Conservation (phyloP, 1,139 yeast species). For the Arxiozyma telluris region DNA sequence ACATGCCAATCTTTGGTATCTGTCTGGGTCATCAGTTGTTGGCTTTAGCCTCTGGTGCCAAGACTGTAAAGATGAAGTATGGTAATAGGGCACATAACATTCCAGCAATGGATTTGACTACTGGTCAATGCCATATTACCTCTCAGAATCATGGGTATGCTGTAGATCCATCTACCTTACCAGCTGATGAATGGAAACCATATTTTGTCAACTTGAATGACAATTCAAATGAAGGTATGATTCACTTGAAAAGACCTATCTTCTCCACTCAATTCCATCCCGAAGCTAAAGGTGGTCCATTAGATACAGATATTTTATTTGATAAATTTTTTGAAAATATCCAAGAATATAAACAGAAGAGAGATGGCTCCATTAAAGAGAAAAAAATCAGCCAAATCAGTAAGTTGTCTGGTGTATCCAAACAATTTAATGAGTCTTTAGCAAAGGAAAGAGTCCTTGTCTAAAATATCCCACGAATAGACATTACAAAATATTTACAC, state of each 20-base stretch:
- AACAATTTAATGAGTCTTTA: slow-evolving; percentile 59
- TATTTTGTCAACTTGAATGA: slow-evolving; percentile 90
- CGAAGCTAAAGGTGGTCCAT: slow-evolving; percentile 98
- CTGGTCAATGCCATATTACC: slow-evolving; percentile 93
- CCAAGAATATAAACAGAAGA: slow-evolving; percentile 38
- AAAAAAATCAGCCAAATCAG: not conserved
- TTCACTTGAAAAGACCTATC: slow-evolving; percentile 73
- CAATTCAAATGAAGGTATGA: slow-evolving; percentile 95
- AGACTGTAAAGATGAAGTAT: slow-evolving; percentile 83
- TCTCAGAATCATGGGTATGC: slow-evolving; percentile 99
- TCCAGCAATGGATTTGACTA: slow-evolving; percentile 81
- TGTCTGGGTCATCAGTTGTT: slow-evolving; percentile 95
- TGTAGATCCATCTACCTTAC: slow-evolving; percentile 73
- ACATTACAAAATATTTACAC: too few relatives aligned
- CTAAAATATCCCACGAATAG: not conserved
- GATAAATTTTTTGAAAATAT: slow-evolving; percentile 80
- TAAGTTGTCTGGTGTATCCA: slow-evolving; percentile 30
- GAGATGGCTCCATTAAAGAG: not conserved
- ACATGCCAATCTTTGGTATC: slow-evolving; percentile 91
- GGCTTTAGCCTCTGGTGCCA: slow-evolving; percentile 91
- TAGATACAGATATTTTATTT: slow-evolving; percentile 81
- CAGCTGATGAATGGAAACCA: slow-evolving; percentile 61
- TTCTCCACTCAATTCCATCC: slow-evolving; percentile 98
- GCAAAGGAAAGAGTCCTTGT: slow-evolving; percentile 70
- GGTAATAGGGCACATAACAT: slow-evolving; percentile 99